phyloP scores from a whole-genome alignment of 257 asterid species.

The Solanum pinnatisectum region DNA sequence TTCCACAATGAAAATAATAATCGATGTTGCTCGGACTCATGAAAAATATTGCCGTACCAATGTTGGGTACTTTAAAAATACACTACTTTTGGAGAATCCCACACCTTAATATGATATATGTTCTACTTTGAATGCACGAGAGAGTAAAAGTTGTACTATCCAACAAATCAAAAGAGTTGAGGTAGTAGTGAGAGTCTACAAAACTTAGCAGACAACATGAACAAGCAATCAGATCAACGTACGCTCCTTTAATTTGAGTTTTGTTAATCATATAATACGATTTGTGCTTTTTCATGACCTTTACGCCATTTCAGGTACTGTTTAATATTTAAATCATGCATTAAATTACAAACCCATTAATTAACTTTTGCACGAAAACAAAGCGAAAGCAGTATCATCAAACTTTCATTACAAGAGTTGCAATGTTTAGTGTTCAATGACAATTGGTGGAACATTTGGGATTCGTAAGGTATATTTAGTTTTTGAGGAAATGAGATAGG shows the following conservation, averaged over 20 bases:
- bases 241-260: not conserved
- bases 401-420: not conserved
- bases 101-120: not conserved
- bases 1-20: not conserved
- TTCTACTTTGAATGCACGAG: not conserved
- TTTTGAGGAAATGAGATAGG: not conserved
- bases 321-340: not conserved
- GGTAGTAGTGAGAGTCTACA: not conserved
- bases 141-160: not conserved
- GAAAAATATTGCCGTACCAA: not conserved
- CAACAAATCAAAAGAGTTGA: not conserved
- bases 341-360: not conserved
- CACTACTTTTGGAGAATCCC: not conserved
- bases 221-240: not conserved
- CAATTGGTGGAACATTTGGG: not conserved
- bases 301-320: not conserved
- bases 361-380: not conserved
- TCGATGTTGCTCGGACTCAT: not conserved
- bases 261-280: not conserved
- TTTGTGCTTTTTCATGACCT: not conserved
- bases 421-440: not conserved
- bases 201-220: not conserved
- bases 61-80: not conserved
- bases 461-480: not conserved
- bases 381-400: not conserved